Base-by-base conservation (phyloP, 768 basidiomycete species). In the Xerocomus potaroensis region DNA sequence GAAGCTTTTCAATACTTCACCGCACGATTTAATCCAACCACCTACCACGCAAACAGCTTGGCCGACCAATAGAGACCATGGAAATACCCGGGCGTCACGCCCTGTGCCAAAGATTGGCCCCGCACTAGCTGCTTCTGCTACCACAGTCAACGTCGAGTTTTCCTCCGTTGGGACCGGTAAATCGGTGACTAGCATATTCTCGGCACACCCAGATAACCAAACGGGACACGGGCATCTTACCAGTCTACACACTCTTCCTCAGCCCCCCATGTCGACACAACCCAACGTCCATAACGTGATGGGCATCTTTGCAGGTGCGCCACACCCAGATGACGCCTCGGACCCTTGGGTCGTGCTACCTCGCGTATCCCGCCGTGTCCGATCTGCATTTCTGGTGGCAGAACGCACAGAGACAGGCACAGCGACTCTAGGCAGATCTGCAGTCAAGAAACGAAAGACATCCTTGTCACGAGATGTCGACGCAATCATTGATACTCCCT, bases 81-180 rank as follows among this genome's bases (percentile, higher is more conserved):
- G 49, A 19, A 55, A 41, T 33, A 44, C 43, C 4, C 63, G 62
- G 0, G 49, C 59, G n/a, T 60, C 68, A n/a, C 75, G 80, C 22
- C 66, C 79, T 6, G 84, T 81, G 19, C 89, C 86, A 2, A 98
- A 98, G 63, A 75, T 87, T 22, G 79, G 80, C 1, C 87, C 94
- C 2, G 91, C 89, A 10, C 78, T 92, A 24, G 83, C 87, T 10
- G 91, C 96, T 9, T 90, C 89, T 18, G 75, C 88, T 2, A 94
- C 89, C 40, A 93, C 91, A 2, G 94, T 98, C 56, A 96, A 93
- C 48, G 95, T 99, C 46, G 94, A 96, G 71, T 98, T 97, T 66
- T 88, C 83, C 3, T 85, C 88, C 4, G 69, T 78, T 2, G 87
- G 80, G 9, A 71, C 75, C 11, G 76, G 81, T n/a, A 70, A 78